phyloP scores from a whole-genome alignment of 352 stramenopile genomes.

The Phytophthora melonis region DNA sequence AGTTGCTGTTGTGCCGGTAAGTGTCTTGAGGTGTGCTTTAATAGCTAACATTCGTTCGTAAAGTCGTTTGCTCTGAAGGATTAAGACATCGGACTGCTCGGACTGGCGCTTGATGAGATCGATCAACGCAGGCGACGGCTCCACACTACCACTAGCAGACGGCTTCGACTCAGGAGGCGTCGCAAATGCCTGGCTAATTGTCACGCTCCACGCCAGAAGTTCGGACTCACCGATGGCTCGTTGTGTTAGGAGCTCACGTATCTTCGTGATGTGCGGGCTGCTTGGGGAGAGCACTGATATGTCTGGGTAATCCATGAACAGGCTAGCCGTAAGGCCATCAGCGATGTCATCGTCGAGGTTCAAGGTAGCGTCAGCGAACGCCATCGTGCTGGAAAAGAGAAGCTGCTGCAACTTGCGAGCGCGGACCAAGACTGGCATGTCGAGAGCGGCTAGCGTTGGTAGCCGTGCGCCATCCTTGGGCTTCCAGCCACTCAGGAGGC shows the following conservation, averaged over 20 bases:
- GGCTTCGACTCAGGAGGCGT: not conserved
- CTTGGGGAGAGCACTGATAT: slow-evolving; percentile 1
- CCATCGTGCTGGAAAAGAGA: too few species aligned
- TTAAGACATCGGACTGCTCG: slow-evolving; percentile 9
- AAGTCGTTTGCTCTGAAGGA: too few species aligned
- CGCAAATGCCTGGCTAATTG: not conserved
- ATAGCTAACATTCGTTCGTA: too few species aligned
- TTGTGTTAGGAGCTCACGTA: not conserved
- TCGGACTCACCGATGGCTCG: not conserved
- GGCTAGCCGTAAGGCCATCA: slow-evolving; percentile 10
- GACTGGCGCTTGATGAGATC: slow-evolving; percentile 14
- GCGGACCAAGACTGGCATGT: too few species aligned
- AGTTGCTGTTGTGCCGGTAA: too few species aligned
- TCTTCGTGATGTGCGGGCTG: slow-evolving; percentile 5
- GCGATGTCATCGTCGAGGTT: slow-evolving; percentile 8
- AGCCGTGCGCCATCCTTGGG: too few species aligned
- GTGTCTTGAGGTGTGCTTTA: too few species aligned
- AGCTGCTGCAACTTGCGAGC: too few species aligned
- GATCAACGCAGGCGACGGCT: not conserved
- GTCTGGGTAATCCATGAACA: slow-evolving; percentile 20
- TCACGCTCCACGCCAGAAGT: not conserved
- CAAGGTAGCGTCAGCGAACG: too few species aligned
- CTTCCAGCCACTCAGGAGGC: too few species aligned
- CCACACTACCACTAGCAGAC: not conserved
- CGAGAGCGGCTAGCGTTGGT: too few species aligned